Percentiles rank a stretch among this genome's conserved stretches.
phyloP scores from a whole-genome alignment of 805 yeast species.

The Naumovozyma baii region DNA sequence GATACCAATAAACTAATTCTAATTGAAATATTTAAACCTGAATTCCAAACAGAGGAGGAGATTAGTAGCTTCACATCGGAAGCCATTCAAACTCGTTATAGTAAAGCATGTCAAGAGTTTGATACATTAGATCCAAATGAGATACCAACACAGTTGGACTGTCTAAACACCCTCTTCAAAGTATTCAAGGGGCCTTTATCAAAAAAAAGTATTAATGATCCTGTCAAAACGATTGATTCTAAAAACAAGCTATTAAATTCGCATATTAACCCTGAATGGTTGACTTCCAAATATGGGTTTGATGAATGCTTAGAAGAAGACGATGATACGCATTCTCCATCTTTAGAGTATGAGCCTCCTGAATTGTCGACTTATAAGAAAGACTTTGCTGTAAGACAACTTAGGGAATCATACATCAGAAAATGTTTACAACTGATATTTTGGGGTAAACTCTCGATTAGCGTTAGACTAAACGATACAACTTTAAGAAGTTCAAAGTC shows the following conservation, averaged over 20 bases:
- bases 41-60: slow-evolving; percentile 38
- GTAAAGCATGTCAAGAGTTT: slow-evolving; percentile 26
- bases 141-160: slow-evolving; percentile 46
- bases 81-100: slow-evolving; percentile 44
- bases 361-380: slow-evolving; percentile 28
- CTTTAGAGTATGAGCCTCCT: slow-evolving; percentile 39
- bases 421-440: slow-evolving; percentile 46
- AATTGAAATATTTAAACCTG: slow-evolving; percentile 43
- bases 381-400: slow-evolving; percentile 25
- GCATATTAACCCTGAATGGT: slow-evolving; percentile 45
- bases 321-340: too few relatives aligned
- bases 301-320: slow-evolving; percentile 20
- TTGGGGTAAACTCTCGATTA: slow-evolving; percentile 31
- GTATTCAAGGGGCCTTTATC: slow-evolving; percentile 60
- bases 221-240: slow-evolving; percentile 46
- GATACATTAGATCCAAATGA: slow-evolving; percentile 18
- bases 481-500: slow-evolving; percentile 10
- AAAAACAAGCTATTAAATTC: slow-evolving; percentile 44
- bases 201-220: slow-evolving; percentile 33
- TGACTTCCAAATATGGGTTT: slow-evolving; percentile 42
- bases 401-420: slow-evolving; percentile 44
- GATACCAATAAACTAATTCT: slow-evolving; percentile 40
- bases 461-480: slow-evolving; percentile 2
- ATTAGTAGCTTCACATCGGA: slow-evolving; percentile 38
- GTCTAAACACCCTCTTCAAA: slow-evolving; percentile 51